phyloP scores from a whole-genome alignment of 2,329 filamentous ascomycete genomes.

The Diaporthe ilicicola region DNA sequence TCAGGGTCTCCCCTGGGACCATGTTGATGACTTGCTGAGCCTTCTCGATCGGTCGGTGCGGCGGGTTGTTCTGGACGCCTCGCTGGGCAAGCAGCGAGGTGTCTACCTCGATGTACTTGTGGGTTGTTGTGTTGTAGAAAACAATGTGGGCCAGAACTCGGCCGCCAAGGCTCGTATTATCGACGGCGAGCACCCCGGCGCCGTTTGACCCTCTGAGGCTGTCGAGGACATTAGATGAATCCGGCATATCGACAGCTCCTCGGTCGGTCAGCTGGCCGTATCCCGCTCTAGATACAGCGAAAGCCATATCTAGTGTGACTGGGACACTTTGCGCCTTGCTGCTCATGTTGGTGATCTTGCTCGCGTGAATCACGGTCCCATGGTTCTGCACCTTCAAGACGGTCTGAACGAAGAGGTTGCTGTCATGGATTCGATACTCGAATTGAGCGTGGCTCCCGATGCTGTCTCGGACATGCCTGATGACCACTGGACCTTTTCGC shows the following conservation, averaged over 20 bases:
- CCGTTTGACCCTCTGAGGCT: not conserved
- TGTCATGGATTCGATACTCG: not conserved
- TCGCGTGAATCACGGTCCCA: slow-evolving; percentile 31
- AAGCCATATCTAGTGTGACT: slow-evolving; percentile 23
- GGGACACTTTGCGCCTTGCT: not conserved
- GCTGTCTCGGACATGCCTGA: slow-evolving; percentile 20
- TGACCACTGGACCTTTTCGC: not conserved
- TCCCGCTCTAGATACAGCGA: slow-evolving; percentile 36
- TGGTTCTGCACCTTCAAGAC: slow-evolving; percentile 18
- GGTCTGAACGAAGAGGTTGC: slow-evolving; percentile 1
- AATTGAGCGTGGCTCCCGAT: slow-evolving; percentile 21
- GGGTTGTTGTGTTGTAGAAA: not conserved
- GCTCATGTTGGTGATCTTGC: slow-evolving; percentile 29
- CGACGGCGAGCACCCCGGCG: slow-evolving; percentile 12
- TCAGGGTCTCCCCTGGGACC: not conserved
- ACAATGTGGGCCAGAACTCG: not conserved
- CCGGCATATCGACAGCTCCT: slow-evolving; percentile 33
- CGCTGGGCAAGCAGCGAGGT: not conserved
- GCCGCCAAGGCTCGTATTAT: slow-evolving; percentile 26
- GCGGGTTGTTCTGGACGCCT: not conserved
- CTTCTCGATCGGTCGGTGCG: not conserved
- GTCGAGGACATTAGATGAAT: slow-evolving; percentile 22
- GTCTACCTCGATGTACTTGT: not conserved
- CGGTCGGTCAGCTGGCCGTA: slow-evolving; percentile 37
- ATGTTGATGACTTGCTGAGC: not conserved